phyloP scores from a whole-genome alignment of 495 filamentous ascomycete genomes.

The Eremomyces bilateralis region DNA sequence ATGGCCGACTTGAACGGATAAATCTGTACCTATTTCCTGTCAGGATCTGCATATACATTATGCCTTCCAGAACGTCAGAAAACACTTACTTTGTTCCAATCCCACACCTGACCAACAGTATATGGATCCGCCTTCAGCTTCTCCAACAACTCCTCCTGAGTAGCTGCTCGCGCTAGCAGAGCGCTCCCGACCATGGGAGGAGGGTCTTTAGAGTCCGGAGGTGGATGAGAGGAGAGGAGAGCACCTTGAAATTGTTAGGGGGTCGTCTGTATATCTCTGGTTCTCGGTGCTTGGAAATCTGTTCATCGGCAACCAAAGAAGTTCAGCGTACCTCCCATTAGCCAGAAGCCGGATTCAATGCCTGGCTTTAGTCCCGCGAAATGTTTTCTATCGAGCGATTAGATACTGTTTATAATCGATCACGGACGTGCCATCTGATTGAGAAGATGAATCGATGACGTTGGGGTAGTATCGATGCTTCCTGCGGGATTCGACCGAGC shows the following conservation, averaged over 20 bases:
- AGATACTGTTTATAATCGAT: background rate
- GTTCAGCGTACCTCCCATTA: conserved; percentile 26
- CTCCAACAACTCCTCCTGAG: conserved; percentile 45
- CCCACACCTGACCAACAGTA: conserved; percentile 51
- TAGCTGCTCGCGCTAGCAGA: conserved; percentile 38
- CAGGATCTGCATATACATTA: background rate
- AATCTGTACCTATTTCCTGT: background rate
- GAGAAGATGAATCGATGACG: background rate
- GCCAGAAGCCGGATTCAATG: conserved; percentile 3
- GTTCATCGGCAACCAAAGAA: conserved; percentile 43
- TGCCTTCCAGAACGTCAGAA: conserved; percentile 4
- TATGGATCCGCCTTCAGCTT: conserved; percentile 55
- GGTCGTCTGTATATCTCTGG: too few relatives aligned
- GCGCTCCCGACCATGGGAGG: conserved; percentile 49
- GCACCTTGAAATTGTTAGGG: too few relatives aligned
- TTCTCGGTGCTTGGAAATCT: too few relatives aligned
- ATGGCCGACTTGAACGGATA: background rate
- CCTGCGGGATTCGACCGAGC: background rate
- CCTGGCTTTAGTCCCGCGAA: conserved; percentile 7
- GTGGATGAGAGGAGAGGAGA: too few relatives aligned
- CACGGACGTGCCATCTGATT: background rate
- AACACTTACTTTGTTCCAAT: conserved; percentile 43
- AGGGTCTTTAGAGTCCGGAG: conserved; percentile 36
- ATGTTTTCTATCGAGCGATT: background rate
- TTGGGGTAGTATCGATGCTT: background rate